These are phyloP conservation scores for Microbotryum intermedium DNA, from an alignment of 1,284 basidiomycete genomes.

Conservation along the genomic window DNA sequence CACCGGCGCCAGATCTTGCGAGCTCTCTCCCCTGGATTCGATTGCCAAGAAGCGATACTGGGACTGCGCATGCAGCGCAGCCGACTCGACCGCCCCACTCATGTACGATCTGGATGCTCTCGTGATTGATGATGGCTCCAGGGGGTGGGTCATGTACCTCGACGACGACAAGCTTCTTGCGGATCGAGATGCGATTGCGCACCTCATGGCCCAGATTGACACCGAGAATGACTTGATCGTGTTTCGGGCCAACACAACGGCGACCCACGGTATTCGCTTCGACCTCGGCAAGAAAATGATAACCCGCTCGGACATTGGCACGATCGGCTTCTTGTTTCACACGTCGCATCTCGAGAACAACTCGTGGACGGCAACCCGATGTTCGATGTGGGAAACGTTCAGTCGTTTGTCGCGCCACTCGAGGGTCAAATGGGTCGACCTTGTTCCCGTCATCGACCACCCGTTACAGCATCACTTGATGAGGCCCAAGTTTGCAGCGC, in stretches of 20 bases:
- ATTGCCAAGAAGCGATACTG: constrained; percentile 4
- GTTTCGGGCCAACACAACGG: constrained; percentile 13
- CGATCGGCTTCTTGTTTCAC: constrained; percentile 26
- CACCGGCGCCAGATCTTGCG: neutral
- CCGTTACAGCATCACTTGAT: constrained; percentile 21
- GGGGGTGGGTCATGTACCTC: constrained; percentile 19
- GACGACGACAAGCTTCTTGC: constrained; percentile 21
- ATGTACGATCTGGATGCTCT: constrained; percentile 17
- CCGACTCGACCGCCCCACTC: constrained; percentile 2
- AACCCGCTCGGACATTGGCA: constrained; percentile 9
- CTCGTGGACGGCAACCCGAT: constrained; percentile 12
- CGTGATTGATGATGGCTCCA: neutral
- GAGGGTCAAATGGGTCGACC: constrained; percentile 24
- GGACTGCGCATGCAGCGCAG: constrained; percentile 11
- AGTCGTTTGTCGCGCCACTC: constrained; percentile 8
- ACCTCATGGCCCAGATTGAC: constrained; percentile 22
- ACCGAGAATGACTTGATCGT: constrained; percentile 14
- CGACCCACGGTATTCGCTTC: neutral
- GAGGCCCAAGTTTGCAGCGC: neutral
- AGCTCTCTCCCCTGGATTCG: neutral
- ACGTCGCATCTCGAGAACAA: constrained; percentile 15
- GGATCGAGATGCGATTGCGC: constrained; percentile 9
- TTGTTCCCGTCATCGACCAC: constrained; percentile 22
- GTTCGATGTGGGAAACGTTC: constrained; percentile 19
- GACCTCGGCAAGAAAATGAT: constrained; percentile 10